Evolutionary conservation across 139 green algal species (phyloP).

Genomic region (Coccomyxa sp.): DNA sequence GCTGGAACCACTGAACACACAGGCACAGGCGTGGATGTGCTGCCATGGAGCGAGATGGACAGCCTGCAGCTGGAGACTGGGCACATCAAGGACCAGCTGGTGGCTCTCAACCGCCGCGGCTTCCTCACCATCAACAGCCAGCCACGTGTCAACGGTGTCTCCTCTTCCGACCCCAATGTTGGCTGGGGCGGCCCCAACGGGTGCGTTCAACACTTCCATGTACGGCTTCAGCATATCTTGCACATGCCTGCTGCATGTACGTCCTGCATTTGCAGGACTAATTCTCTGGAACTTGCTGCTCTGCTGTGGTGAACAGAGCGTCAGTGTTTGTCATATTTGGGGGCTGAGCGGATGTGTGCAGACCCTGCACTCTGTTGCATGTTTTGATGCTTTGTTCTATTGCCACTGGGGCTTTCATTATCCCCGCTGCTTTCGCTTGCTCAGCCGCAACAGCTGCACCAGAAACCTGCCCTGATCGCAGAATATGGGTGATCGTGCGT

Average conservation of each 20-base stretch:
- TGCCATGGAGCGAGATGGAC: conserved; percentile 77
- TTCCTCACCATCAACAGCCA: conserved; percentile 81
- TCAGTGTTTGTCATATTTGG: neutral
- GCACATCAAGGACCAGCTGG: conserved; percentile 39
- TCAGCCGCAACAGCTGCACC: neutral
- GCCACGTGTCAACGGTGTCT: conserved; percentile 57
- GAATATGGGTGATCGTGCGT: neutral
- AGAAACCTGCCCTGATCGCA: neutral
- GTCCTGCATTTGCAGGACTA: neutral
- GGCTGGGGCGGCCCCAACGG: conserved; percentile 71
- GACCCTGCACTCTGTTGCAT: too few relatives aligned
- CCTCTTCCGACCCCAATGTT: conserved; percentile 38
- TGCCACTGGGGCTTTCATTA: too few relatives aligned
- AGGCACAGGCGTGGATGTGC: conserved; percentile 44
- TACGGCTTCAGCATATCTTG: neutral
- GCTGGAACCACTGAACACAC: neutral
- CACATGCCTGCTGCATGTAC: neutral
- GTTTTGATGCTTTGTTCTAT: too few relatives aligned
- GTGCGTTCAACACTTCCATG: conserved; percentile 17
- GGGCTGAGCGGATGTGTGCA: too few relatives aligned
- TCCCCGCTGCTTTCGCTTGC: too few relatives aligned
- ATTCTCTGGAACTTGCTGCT: neutral
- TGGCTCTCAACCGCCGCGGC: conserved; percentile 42
- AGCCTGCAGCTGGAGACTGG: conserved; percentile 47
- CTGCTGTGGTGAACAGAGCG: neutral